Evolutionary conservation across 768 basidiomycete species (phyloP), one percentile per base, ranked within the genome.

Genomic region (Hirschioporus abietinus): DNA sequence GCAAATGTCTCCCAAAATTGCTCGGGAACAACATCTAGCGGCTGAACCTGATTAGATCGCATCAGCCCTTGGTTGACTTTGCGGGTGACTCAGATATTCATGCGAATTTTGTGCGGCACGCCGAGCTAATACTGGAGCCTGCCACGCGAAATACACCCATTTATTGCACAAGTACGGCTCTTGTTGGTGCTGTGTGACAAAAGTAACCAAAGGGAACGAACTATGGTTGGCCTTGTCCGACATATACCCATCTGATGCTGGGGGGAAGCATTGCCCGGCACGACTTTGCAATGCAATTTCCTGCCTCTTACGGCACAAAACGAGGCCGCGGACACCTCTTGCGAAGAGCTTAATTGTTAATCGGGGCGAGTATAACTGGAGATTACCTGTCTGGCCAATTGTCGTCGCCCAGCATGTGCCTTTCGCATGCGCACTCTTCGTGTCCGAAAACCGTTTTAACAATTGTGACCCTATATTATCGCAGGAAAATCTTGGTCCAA

Each of bases 311-410:
- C 42, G 42, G 42, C 42, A 52, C 42, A 52, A 52, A 52, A 52
- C 42, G 42, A 52, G 42, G 42, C 42, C 42, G 42, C 42, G 42
- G 42, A 52, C 20, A 52, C 42, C 42, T 52, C 42, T 52, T 20
- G 42, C 42, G 42, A 52, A 52, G 42, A 52, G 42, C 42, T 52
- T 52, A 52, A 52, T 52, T 52, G 42, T 52, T 52, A 52, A 52
- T 52, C 42, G 42, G 42, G 42, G 42, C 42, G 20, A 20, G 42
- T 52, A 15, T 30, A 30, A 30, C 30, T 30, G 30, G 30, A 30
- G 30, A 30, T 52, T 15, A 52, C 42, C 12, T 20, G 42, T 20
- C 42, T 52, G 20, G 42, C 42, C 42, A 52, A 52, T 52, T 52
- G 42, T 52, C 42, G 20, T 52, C 42, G 42, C 42, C 42, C 42